Conservation (phyloP, 352 stramenopile species). For the Globisporangium paddicum region DNA sequence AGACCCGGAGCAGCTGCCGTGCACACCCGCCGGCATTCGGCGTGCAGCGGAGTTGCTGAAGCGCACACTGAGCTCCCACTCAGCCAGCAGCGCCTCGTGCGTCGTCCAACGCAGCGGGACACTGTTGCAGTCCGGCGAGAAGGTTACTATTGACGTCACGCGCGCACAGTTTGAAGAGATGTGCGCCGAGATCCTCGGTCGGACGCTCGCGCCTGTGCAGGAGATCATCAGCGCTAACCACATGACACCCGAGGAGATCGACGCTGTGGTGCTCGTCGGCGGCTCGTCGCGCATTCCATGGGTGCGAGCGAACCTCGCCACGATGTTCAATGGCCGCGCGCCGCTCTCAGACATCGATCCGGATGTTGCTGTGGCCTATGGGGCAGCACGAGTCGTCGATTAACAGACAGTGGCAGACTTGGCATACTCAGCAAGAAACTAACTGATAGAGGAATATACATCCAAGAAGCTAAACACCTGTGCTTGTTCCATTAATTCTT, state of each 20-base stretch:
- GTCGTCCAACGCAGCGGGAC: conserved; percentile 14
- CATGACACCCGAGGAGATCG: conserved; percentile 74
- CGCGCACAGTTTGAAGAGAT: conserved; percentile 44
- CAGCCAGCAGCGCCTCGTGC: conserved; percentile 26
- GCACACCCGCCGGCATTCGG: conserved; percentile 48
- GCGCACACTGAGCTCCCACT: conserved; percentile 32
- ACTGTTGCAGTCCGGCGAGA: neutral
- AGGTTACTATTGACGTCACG: conserved; percentile 26
- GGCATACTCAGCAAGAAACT: neutral
- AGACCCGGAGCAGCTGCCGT: conserved; percentile 27
- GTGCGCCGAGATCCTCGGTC: conserved; percentile 37
- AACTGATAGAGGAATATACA: neutral
- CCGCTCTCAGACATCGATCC: conserved; percentile 59
- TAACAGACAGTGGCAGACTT: conserved; percentile 16
- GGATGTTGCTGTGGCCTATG: conserved; percentile 62
- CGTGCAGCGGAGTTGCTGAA: conserved; percentile 53
- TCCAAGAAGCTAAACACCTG: neutral
- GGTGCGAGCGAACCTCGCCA: conserved; percentile 36
- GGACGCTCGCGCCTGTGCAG: conserved; percentile 47
- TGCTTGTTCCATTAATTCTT: conserved; percentile 5
- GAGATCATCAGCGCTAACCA: conserved; percentile 53
- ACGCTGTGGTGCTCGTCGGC: conserved; percentile 94
- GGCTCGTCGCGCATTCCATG: conserved; percentile 94
- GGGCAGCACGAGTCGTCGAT: conserved; percentile 48
- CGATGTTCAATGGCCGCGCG: conserved; percentile 40